These are phyloP conservation scores for Pseudonitzschia multistriata DNA, from an alignment of 108 stramenopile genomes.

Conservation along the genomic window DNA sequence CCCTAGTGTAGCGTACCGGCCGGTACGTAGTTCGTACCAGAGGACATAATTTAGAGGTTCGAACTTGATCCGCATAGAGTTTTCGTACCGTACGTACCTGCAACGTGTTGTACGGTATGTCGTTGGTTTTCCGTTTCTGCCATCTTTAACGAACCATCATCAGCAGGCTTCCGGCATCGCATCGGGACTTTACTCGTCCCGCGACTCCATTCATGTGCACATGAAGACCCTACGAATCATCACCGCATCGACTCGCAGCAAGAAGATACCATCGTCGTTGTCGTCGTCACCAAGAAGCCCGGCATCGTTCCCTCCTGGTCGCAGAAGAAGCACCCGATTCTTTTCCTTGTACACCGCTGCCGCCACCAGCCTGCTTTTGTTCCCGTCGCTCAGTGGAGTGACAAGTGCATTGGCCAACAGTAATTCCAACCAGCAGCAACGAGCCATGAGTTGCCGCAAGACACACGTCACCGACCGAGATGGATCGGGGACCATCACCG, in stretches of 20 bases:
- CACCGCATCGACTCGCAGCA: background rate
- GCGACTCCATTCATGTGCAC: background rate
- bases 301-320: background rate
- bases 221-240: constrained; percentile 7
- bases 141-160: too few relatives aligned
- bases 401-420: background rate
- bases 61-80: too few relatives aligned
- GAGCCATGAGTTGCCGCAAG: constrained; percentile 10
- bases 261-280: background rate
- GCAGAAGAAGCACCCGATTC: constrained; percentile 5
- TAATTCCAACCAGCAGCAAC: constrained; percentile 10
- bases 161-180: too few relatives aligned
- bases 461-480: constrained; percentile 48
- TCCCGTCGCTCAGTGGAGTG: background rate
- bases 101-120: too few relatives aligned
- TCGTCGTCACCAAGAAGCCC: background rate
- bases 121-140: too few relatives aligned
- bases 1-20: too few relatives aligned
- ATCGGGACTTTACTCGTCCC: too few relatives aligned
- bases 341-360: background rate
- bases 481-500: constrained; percentile 62
- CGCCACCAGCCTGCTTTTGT: background rate
- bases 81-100: too few relatives aligned
- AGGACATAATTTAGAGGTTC: too few relatives aligned
- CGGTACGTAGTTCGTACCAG: too few relatives aligned